Base-by-base conservation (phyloP, 2,329 filamentous ascomycete genomes). In the Fusarium chaquense region DNA sequence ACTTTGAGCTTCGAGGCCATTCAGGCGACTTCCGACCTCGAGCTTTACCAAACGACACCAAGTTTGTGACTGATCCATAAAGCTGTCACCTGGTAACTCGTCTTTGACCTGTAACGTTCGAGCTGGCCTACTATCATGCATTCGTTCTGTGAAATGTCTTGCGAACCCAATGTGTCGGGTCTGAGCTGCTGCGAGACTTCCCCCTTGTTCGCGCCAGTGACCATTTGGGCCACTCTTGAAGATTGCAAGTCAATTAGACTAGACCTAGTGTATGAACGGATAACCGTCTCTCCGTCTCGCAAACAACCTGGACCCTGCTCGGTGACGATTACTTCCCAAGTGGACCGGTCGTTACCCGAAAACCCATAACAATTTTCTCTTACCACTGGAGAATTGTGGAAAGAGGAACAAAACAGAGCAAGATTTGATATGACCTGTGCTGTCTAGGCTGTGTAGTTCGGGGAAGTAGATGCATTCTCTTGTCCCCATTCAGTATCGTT, bases 101-200 rank as follows among this genome's bases (percentile, higher is more conserved):
- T 47, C 38, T 57, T 49, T 65, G 52, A 47, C 58, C 54, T 32
- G 36, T 60, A 55, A 51, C 57, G 55, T 59, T 45, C 32, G 46
- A 65, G 50, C 50, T 65, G 65, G 59, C 45, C 43, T 30, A 30
- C 26, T 46, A 46, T 30, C 43, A 30, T n/a, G 30, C 12, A 26
- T 15, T 46, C 12, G 28, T 49, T 52, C 41, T 52, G 26, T 26
- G 46, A 51, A 9, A 63, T 69, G 55, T 52, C 41, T 33, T 52
- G 46, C 47, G 38, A 57, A 65, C 50, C 61, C 68, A 64, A 38
- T 30, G 28, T 53, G 33, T 58, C 62, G 65, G 67, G 59, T 70
- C 64, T 67, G 46, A 62, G 57, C 65, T 54, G 51, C 22, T 50
- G 45, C 54, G 52, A 68, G 43, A 28, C 32, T 36, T 44, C 24